Conservation (phyloP, 495 filamentous ascomycete genomes). For the Pyrenula aspistea region DNA sequence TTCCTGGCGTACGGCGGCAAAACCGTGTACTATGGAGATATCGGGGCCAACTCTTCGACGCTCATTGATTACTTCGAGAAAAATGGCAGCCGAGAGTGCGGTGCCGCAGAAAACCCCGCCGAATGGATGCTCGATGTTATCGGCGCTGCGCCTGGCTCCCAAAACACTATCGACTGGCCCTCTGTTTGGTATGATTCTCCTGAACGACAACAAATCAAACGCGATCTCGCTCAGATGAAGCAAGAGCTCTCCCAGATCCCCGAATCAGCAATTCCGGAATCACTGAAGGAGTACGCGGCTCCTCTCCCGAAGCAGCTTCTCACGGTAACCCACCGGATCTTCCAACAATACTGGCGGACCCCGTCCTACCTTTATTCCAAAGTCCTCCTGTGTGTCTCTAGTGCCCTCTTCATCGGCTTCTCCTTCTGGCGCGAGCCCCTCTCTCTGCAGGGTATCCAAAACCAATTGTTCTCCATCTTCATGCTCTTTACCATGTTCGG, state of each 20-base stretch:
- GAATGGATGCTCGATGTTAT: slow-evolving; percentile 97
- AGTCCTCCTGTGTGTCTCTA: slow-evolving; percentile 35
- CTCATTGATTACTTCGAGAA: slow-evolving; percentile 71
- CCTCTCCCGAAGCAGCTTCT: slow-evolving; percentile 39
- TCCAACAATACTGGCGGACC: slow-evolving; percentile 38
- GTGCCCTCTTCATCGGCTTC: slow-evolving; percentile 76
- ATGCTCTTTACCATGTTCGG: slow-evolving; percentile 75
- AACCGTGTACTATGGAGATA: slow-evolving; percentile 85
- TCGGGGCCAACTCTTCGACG: slow-evolving; percentile 65
- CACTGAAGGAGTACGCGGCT: slow-evolving; percentile 39
- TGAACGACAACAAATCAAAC: slow-evolving; percentile 55
- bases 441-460: slow-evolving; percentile 71
- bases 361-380: slow-evolving; percentile 38
- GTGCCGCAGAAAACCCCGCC: slow-evolving; percentile 63
- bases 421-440: slow-evolving; percentile 73
- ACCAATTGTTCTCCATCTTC: slow-evolving; percentile 87
- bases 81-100: slow-evolving; percentile 63
- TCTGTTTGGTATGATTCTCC: slow-evolving; percentile 64
- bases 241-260: slow-evolving; percentile 28
- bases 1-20: slow-evolving; percentile 73
- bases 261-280: slow-evolving; percentile 15
- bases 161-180: slow-evolving; percentile 67
- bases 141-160: slow-evolving; percentile 71
- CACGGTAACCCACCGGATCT: slow-evolving; percentile 34
- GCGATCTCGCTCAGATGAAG: slow-evolving; percentile 60